Evolutionary conservation across 192 early-diverging fungal genomes (phyloP), one percentile per base, ranked within the genome.

Genomic region (Obelidium mucronatum): DNA sequence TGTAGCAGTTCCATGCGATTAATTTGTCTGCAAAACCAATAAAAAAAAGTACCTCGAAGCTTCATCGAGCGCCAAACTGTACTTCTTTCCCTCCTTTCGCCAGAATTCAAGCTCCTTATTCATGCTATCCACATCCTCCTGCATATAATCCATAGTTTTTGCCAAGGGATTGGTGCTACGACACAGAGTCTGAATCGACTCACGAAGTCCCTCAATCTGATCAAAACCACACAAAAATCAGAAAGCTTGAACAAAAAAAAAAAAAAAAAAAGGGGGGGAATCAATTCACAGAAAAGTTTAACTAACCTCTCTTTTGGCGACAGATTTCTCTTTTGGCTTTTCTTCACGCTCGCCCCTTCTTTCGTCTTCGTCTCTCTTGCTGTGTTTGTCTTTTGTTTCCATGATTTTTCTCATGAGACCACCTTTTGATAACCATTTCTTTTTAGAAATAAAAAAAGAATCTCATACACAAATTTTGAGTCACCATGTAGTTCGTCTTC

Each of bases 41-140:
- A 30, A 33, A 36, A 39, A 53, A 65, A n/a, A 63, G n/a, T 56
- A 81, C 81, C 61, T 69, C 68, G 59, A 36, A 71, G 82, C 82
- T 37, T 78, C 74, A 1, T 79, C 75, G n/a, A 84, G 67, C 68
- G 66, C 48, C 65, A 52, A 30, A 39, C 44, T 58, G 39, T 81
- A 85, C 64, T 82, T 84, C 40, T 73, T 63, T 40, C 40, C 36
- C 76, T 90, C 88, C 30, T 36, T 55, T 62, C 76, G 64, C 88
- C 88, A 90, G 39, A 76, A 30, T 36, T 87, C 87, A 4, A 88
- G 70, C 71, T 90, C 88, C 65, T 82, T 81, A 48, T 83, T 87
- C 88, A 90, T 90, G 51, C 81, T 79, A 64, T 90, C 88, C 44
- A 89, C 80, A 62, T 90, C 88, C 67, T 90, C 88, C 39, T 88